Evolutionary conservation across 495 filamentous ascomycete species (phyloP), one percentile per base, ranked within the genome.

Genomic region (Letharia columbiana): DNA sequence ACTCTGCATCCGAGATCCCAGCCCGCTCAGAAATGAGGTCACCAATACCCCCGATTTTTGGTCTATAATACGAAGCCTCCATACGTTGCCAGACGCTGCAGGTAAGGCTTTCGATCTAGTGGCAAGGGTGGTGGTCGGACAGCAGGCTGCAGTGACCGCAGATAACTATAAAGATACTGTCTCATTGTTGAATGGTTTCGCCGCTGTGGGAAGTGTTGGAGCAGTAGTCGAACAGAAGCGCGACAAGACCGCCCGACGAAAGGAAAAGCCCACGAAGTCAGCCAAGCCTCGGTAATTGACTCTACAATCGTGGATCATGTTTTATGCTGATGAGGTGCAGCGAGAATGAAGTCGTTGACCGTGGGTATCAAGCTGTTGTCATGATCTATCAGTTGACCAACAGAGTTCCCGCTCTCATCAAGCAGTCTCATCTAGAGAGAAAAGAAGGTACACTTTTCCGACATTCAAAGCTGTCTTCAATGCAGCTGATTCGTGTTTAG

Each of bases 11-110:
- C 84, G 86, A 59, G 84, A 89, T 64, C 84, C 89, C 0, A 85
- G 85, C 37, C 85, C 87, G 35, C 81, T 99, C 31, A 84, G 90
- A 64, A 96, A 88, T 68, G 93, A 97, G 76, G 90, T 98, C 67
- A 92, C 93, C 71, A 92, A 90, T 28, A 96, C 93, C 37, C 94
- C 94, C 2, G 95, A 99, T 70, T 97, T 99, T 75, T 99, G 94
- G 94, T 88, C 90, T 20, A 91, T 96, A 50, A 78, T 99, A 45
- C 84, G 90, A 67, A 85, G 85, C 13, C 79, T 99, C 44, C 84
- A 90, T 47, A 77, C 78, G 12, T 81, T 87, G 57, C 72, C 82
- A 18, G 87, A 90, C 52, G 86, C 88, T 1, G 87, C 91, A 35
- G 80, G 87, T 0, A 81, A 85, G 17, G 91, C 96, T 9, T 97